A percentile compares a stretch with the other conserved stretches of the same genome.
These are phyloP conservation scores for Populus trichocarpa DNA, from an alignment of 441 rosid genomes.

Conservation along the genomic window DNA sequence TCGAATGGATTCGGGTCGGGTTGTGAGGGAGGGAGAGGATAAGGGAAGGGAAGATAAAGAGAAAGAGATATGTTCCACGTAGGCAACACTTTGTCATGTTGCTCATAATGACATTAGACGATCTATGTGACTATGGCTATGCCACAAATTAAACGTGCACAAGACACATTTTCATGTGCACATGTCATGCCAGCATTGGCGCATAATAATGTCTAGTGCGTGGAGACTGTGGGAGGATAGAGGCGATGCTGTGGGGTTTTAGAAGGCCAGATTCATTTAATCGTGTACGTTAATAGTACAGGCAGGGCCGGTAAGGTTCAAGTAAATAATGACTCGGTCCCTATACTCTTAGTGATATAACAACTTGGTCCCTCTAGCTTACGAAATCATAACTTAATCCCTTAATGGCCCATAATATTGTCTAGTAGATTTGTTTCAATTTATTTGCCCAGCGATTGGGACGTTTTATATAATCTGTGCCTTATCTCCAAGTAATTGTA, in stretches of 20 bases:
- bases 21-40: no score
- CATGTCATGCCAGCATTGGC: no score
- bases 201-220: background rate
- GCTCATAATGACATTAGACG: no score
- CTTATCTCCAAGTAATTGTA: background rate
- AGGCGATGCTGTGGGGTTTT: background rate
- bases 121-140: no score
- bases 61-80: no score
- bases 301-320: background rate
- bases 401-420: background rate
- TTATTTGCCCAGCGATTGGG: no score
- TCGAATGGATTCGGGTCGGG: no score
- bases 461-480: background rate
- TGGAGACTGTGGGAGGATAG: background rate
- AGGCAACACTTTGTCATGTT: background rate
- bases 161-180: no score
- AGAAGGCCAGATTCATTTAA: background rate
- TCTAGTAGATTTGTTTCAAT: background rate
- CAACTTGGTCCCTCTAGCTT: background rate
- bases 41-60: no score
- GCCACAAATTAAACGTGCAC: no score
- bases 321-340: background rate
- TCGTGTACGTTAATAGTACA: background rate
- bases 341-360: background rate
- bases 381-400: background rate